Evolutionary conservation across 2,329 filamentous ascomycete species (phyloP).

Genomic region (Hymenoscyphus scutula): DNA sequence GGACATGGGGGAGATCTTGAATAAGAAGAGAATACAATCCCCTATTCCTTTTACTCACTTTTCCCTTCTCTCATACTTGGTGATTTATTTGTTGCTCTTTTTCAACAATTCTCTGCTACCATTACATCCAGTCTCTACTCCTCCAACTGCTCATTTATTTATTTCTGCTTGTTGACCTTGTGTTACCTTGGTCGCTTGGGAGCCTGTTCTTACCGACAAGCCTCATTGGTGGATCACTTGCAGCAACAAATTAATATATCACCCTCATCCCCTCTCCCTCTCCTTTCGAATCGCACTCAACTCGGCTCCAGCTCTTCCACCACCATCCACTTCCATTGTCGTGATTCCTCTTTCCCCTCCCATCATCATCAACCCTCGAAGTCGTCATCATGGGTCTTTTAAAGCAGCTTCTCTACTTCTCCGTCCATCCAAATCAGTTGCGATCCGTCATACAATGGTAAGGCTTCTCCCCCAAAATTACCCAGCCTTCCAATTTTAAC

Average conservation of each 20-base stretch:
- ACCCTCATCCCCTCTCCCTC: neutral
- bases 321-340: no score
- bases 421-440: constrained; percentile 73
- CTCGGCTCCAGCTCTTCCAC: neutral
- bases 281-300: neutral
- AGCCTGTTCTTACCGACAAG: neutral
- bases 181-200: neutral
- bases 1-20: no score
- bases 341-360: neutral
- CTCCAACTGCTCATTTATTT: no score
- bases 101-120: no score
- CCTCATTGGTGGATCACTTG: neutral
- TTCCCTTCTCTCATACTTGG: no score
- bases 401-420: constrained; percentile 63
- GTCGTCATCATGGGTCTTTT: constrained; percentile 51
- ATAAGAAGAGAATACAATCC: no score
- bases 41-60: no score
- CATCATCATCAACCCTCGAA: neutral
- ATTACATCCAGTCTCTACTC: no score
- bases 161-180: neutral
- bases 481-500: constrained; percentile 19
- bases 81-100: no score
- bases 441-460: constrained; percentile 88
- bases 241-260: neutral
- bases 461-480: neutral